Conservation (phyloP, 805 yeast genomes). For the Wickerhamomyces mucosus region DNA sequence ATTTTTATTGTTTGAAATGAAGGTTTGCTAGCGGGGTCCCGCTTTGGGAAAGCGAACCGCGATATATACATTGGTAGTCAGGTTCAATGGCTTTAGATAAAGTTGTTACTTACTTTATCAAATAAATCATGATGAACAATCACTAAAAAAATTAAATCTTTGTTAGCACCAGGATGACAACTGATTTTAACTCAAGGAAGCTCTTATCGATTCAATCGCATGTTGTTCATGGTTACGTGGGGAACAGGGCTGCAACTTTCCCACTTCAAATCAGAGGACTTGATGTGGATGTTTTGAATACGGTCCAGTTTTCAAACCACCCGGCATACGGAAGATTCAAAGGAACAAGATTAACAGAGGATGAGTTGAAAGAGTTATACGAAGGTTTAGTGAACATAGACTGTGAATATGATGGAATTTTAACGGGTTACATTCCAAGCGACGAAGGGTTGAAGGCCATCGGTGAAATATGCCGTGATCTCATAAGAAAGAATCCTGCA, state of each 20-base stretch:
- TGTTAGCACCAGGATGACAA: too few relatives aligned
- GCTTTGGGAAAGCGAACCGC: too few relatives aligned
- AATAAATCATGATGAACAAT: too few relatives aligned
- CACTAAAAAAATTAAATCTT: too few relatives aligned
- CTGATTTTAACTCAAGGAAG: too few relatives aligned
- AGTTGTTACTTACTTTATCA: too few relatives aligned
- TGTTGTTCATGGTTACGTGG: slow-evolving; percentile 94
- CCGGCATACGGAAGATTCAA: slow-evolving; percentile 72
- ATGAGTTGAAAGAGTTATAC: slow-evolving; percentile 38
- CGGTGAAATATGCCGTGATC: slow-evolving; percentile 28
- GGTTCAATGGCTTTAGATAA: too few relatives aligned
- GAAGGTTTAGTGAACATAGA: slow-evolving; percentile 44
- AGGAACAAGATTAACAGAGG: slow-evolving; percentile 44
- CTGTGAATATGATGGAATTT: slow-evolving; percentile 48
- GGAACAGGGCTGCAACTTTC: slow-evolving; percentile 83
- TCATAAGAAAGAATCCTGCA: slow-evolving; percentile 19
- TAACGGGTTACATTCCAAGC: slow-evolving; percentile 76
- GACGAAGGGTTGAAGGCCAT: slow-evolving; percentile 45
- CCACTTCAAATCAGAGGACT: slow-evolving; percentile 82
- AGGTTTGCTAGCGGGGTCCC: too few relatives aligned
- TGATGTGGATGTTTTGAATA: slow-evolving; percentile 87
- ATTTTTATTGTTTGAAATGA: too few relatives aligned
- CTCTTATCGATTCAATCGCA: slow-evolving; percentile 70
- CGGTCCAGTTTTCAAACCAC: slow-evolving; percentile 85
- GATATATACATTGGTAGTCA: too few relatives aligned